These are phyloP conservation scores for Solanum sparsipilum DNA, from an alignment of 257 asterid genomes.

Conservation along the genomic window DNA sequence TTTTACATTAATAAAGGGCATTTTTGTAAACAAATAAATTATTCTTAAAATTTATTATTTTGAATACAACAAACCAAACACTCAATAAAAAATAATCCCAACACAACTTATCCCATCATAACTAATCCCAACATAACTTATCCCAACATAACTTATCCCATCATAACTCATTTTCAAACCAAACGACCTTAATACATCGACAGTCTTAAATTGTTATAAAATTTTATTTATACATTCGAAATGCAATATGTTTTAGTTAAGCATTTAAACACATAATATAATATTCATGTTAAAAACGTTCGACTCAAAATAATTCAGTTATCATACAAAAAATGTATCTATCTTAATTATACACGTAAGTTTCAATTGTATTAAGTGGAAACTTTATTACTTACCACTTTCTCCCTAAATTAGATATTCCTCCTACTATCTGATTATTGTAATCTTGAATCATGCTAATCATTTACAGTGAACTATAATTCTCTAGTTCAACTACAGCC, in stretches of 20 bases:
- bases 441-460: neutral
- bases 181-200: no score
- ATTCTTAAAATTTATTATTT: no score
- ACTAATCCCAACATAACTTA: no score
- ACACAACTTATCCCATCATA: no score
- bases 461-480: neutral
- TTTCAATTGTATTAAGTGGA: neutral
- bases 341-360: neutral
- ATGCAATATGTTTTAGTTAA: neutral
- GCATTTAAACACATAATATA: neutral
- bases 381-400: neutral
- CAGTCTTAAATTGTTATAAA: no score
- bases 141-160: no score
- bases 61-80: no score
- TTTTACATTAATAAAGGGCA: no score
- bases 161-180: no score
- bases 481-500: neutral
- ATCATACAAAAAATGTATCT: neutral
- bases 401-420: neutral
- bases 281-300: neutral
- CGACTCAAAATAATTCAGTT: neutral
- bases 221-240: no score
- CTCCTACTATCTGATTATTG: neutral
- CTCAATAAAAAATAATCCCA: no score
- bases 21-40: no score